A percentile compares a stretch with the other conserved stretches of the same genome.
Conservation (phyloP, 345 rosid species). For the Erodium maritimum region DNA sequence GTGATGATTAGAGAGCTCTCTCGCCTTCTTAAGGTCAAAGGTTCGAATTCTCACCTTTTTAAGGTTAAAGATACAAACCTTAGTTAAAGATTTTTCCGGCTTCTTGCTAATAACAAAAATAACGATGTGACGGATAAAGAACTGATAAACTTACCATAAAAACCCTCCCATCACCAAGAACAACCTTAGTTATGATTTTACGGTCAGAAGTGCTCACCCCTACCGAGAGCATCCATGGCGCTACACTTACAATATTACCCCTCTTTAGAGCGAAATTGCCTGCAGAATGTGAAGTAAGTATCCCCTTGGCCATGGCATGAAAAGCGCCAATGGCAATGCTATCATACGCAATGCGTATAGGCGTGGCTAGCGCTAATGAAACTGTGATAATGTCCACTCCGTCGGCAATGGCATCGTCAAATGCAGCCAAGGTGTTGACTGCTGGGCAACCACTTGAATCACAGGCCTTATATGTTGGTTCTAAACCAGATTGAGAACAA, state of each 20-base stretch:
- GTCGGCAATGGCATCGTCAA: conserved; percentile 13
- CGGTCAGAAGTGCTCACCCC: conserved; percentile 44
- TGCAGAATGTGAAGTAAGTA: conserved; percentile 26
- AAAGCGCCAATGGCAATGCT: conserved; percentile 26
- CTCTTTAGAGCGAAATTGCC: conserved; percentile 14
- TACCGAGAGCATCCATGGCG: conserved; percentile 42
- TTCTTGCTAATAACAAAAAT: too few species aligned
- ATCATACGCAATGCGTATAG: background rate
- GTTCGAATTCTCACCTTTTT: too few species aligned
- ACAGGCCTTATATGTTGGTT: conserved; percentile 38
- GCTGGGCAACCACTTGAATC: background rate
- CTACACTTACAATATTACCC: background rate
- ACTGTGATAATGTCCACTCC: conserved; percentile 16
- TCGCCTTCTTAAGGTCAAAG: too few species aligned
- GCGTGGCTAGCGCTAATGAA: conserved; percentile 1
- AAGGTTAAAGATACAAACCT: too few species aligned
- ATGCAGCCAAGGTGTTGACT: conserved; percentile 6
- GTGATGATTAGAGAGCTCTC: too few species aligned
- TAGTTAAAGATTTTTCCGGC: too few species aligned
- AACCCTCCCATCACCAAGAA: conserved; percentile 27
- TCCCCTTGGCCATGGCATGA: conserved; percentile 37
- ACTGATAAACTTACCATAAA: conserved; percentile 28
- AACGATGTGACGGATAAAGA: too few species aligned
- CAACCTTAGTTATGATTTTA: conserved; percentile 16
- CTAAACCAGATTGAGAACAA: too few species aligned